Base-by-base conservation (phyloP, 345 rosid species). In the Euphorbia pulcherrima region DNA sequence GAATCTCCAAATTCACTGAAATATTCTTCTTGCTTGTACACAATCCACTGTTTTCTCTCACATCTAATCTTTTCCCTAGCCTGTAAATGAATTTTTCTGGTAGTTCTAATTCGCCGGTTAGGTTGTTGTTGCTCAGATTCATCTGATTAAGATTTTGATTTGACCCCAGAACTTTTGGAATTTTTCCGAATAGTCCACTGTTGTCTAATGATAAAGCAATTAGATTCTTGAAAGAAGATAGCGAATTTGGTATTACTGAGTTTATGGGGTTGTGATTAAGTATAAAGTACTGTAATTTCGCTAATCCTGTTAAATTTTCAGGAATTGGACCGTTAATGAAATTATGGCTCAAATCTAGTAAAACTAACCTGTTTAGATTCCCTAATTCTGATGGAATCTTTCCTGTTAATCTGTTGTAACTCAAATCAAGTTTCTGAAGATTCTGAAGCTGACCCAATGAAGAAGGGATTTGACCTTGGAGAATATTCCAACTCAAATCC, bases 341-440 rank as follows among this genome's bases (percentile, higher is more conserved):
- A 60, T 81, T 83, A 29, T 79, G 81, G 67, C 78, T 81, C 35
- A 83, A 52, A 60, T 83, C 87, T 57, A 83, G 83, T 72, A 83
- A 79, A 20, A 79, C 81, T 60, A 81, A 72, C 73, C 67, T 76
- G 55, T 68, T 76, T 35, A 81, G 74, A 33, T 63, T 55, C 44
- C 84, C 80, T 40, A 77, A 0, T 3, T 74, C 77, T 26, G 70
- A 65, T 12, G 83, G 80, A 47, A 81, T 37, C 50, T 3, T 70
- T 46, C 81, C 81, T 46, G 17, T n/a, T 41, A 83, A 48, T 48
- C 37, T 76, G 81, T 83, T 83, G 9, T 72, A 76, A 53, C 69
- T 48, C 68, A 81, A 59, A 64, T 83, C 87, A 57, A 79, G 40
- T 55, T 78, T 83, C 37, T 78, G 83, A 8, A 83, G 83, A 65